Conservation (phyloP, 1,139 yeast species). For the Candida glucosophila region DNA sequence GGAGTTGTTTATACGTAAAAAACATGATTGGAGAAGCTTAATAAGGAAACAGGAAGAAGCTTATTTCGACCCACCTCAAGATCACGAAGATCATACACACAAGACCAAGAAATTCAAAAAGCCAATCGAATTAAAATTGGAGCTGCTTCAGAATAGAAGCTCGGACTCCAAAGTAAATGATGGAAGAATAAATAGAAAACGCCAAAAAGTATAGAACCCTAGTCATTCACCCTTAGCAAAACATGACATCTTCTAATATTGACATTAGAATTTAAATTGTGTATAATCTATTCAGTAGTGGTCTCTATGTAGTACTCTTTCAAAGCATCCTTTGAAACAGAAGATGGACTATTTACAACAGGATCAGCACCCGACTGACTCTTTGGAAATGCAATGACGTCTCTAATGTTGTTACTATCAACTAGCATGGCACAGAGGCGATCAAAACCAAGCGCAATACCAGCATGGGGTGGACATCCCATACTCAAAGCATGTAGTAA, state of each 20-base stretch:
- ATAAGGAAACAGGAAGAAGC: constrained; percentile 66
- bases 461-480: constrained; percentile 99
- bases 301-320: constrained; percentile 37
- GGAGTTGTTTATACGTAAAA: constrained; percentile 67
- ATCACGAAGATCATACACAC: constrained; percentile 8
- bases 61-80: constrained; percentile 20
- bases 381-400: constrained; percentile 94
- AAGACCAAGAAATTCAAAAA: constrained; percentile 24
- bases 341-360: constrained; percentile 79
- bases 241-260: constrained; percentile 3
- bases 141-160: constrained; percentile 26
- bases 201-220: constrained; percentile 25
- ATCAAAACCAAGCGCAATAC: constrained; percentile 91
- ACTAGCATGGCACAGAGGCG: constrained; percentile 84
- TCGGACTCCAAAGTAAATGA: constrained; percentile 35
- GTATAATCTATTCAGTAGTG: constrained; percentile 14
- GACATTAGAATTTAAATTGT: constrained; percentile 29
- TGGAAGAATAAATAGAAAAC: constrained; percentile 56
- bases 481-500: constrained; percentile 68
- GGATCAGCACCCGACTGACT: constrained; percentile 83
- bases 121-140: constrained; percentile 39
- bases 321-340: constrained; percentile 42
- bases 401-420: constrained; percentile 70
- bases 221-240: constrained; percentile 9
- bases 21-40: constrained; percentile 73